Conservation (phyloP, 208 protist species). For the Endotrypanum monterogeii region DNA sequence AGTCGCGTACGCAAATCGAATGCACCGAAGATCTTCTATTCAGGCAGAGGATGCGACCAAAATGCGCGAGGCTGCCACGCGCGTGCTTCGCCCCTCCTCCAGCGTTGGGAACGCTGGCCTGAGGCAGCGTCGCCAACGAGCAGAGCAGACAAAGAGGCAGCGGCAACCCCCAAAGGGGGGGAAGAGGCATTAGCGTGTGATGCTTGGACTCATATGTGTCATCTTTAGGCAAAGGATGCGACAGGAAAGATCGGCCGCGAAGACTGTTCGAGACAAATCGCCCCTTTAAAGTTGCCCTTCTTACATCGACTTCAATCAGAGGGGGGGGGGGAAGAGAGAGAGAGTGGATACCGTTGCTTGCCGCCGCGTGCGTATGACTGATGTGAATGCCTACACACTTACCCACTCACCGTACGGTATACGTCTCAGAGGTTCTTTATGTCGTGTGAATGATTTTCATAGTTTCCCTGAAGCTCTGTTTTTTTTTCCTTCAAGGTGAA, state of each 20-base stretch:
- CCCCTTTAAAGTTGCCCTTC: background rate
- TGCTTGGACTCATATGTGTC: background rate
- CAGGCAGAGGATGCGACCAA: constrained; percentile 35
- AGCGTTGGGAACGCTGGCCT: constrained; percentile 18
- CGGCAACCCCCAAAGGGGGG: constrained; percentile 16
- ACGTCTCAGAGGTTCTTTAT: background rate
- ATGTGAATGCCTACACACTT: background rate
- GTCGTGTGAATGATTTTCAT: too few relatives aligned
- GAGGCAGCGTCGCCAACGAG: constrained; percentile 48
- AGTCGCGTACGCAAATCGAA: constrained; percentile 58
- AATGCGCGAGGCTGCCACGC: constrained; percentile 42
- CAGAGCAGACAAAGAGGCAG: constrained; percentile 33
- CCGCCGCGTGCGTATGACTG: too few relatives aligned
- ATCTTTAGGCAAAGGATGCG: background rate
- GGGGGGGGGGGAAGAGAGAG: background rate
- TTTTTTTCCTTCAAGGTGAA: background rate
- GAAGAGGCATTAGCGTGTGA: constrained; percentile 15
- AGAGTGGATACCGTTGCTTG: too few relatives aligned
- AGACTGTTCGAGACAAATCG: background rate
- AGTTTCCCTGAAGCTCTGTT: background rate
- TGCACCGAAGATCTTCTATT: constrained; percentile 30
- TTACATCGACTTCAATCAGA: background rate
- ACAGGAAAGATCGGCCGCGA: background rate
- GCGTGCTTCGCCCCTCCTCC: constrained; percentile 44
- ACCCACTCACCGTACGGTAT: too few relatives aligned